phyloP scores from a whole-genome alignment of 768 basidiomycete genomes.

The Tephrocybe sp. region DNA sequence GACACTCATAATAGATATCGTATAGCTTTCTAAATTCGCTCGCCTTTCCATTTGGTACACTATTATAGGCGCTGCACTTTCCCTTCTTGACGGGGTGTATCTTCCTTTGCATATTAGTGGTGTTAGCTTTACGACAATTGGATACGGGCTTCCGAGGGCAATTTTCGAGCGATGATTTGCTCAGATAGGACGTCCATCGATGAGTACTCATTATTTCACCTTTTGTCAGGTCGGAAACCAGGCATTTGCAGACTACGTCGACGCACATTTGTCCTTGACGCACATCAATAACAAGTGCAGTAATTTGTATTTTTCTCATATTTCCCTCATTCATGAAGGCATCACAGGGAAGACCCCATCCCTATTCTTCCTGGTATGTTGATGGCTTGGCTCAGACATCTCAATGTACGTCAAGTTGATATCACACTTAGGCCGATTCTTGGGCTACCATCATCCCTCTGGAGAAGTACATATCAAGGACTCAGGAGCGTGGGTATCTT shows the following conservation, averaged over 20 bases:
- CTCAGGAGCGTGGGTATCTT: constrained; percentile 48
- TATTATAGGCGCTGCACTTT: constrained; percentile 44
- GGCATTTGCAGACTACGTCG: constrained; percentile 60
- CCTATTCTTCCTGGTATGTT: constrained; percentile 38
- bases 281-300: constrained; percentile 59
- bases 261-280: constrained; percentile 44
- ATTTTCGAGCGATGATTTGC: no score
- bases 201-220: no score
- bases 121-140: constrained; percentile 31
- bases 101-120: constrained; percentile 48
- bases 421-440: constrained; percentile 25
- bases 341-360: constrained; percentile 34
- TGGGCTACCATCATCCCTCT: constrained; percentile 39
- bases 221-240: constrained; percentile 63
- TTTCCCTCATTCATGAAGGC: background rate
- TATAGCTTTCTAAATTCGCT: no score
- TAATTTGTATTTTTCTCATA: background rate
- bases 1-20: background rate
- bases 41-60: no score
- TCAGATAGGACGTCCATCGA: no score
- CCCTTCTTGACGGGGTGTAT: constrained; percentile 55
- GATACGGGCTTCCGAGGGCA: constrained; percentile 45
- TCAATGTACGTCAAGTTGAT: background rate
- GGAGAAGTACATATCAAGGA: constrained; percentile 53
- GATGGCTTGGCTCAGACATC: background rate